Base-by-base conservation (phyloP, 192 early-diverging fungal species). In the Bifiguratus adelaidae region DNA sequence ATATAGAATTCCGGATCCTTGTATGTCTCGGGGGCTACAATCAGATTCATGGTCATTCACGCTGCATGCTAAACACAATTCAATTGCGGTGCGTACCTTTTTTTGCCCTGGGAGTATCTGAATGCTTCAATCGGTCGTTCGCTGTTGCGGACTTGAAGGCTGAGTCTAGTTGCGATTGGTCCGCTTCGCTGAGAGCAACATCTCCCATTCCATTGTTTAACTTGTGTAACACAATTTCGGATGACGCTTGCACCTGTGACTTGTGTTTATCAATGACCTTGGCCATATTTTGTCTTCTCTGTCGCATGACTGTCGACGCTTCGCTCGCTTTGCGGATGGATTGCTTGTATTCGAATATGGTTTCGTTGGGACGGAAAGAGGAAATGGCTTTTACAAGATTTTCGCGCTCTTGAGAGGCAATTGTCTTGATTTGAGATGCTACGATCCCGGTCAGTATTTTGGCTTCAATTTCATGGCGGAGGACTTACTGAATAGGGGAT, bases 271-370 rank as follows among this genome's bases (percentile, higher is more conserved):
- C 56, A 35, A 62, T 72, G 8, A 68, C 60, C 27, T 63, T 59
- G 28, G 59, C 67, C 7, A 67, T 52, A n/a, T 71, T 49, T 37
- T 67, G 61, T 55, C 71, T 61, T 50, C 78, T 71, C 44, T 64
- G 71, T 33, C 71, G 70, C 83, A 93, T 91, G 15, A 84, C 55
- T 22, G 70, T 51, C 2, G 78, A 76, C 18, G 81, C 74, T 0
- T 76, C 72, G 2, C 83, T 80, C 6, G 81, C 44, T 24, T 87
- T 71, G 56, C 83, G 92, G 44, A 64, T 58, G 47, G 88, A 76
- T 41, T 76, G 83, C 20, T 90, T 89, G 26, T 91, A 74, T 55
- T 99, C 95, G 58, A 99, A 99, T 23, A 99, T 83, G 3, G 95
- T 95, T 69, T 97, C 89, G 21, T 65, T 52, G 7, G 92, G 92